phyloP scores from a whole-genome alignment of 2,329 filamentous ascomycete species.

The Chrysosporium keratinophilum region DNA sequence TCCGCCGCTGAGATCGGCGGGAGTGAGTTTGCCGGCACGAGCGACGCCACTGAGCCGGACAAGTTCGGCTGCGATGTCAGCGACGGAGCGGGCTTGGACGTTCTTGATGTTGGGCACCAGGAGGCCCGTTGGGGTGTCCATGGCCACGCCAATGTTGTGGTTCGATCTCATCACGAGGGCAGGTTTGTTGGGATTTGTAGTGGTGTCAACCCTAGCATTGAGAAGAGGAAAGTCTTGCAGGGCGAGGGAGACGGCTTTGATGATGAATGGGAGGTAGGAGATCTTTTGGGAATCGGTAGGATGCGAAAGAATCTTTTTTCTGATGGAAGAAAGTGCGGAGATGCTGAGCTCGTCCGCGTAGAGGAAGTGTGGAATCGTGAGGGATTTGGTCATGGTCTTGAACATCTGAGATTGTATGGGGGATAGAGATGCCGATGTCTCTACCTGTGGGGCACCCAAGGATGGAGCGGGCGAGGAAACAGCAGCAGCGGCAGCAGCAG shows the following conservation, averaged over 20 bases:
- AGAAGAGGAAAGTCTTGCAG: slow-evolving; percentile 73
- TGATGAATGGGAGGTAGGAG: slow-evolving; percentile 85
- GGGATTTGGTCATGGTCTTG: slow-evolving; percentile 88
- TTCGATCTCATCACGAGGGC: slow-evolving; percentile 65
- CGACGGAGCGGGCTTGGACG: slow-evolving; percentile 64
- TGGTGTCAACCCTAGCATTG: slow-evolving; percentile 69
- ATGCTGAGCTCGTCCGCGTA: slow-evolving; percentile 88
- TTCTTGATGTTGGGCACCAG: slow-evolving; percentile 86
- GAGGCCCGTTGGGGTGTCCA: slow-evolving; percentile 82
- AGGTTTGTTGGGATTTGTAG: slow-evolving; percentile 53
- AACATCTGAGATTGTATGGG: slow-evolving; percentile 88
- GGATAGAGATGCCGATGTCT: slow-evolving; percentile 60
- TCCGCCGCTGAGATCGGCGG: slow-evolving; percentile 67
- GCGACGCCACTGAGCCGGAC: slow-evolving; percentile 62
- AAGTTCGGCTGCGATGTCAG: slow-evolving; percentile 68
- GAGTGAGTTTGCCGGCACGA: slow-evolving; percentile 60
- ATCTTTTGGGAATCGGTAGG: slow-evolving; percentile 50
- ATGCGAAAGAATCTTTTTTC: slow-evolving; percentile 61
- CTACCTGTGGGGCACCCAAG: slow-evolving; percentile 43
- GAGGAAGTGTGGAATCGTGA: slow-evolving; percentile 87
- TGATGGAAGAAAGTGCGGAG: slow-evolving; percentile 60
- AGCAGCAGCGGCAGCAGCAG: slow-evolving; percentile 23
- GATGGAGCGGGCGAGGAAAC: slow-evolving; percentile 20
- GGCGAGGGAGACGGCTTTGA: slow-evolving; percentile 86
- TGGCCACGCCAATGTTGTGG: slow-evolving; percentile 92